Evolutionary conservation across 1,284 basidiomycete genomes (phyloP), one percentile per base, ranked within the genome.

Genomic region (Cryptococcus neoformans): DNA sequence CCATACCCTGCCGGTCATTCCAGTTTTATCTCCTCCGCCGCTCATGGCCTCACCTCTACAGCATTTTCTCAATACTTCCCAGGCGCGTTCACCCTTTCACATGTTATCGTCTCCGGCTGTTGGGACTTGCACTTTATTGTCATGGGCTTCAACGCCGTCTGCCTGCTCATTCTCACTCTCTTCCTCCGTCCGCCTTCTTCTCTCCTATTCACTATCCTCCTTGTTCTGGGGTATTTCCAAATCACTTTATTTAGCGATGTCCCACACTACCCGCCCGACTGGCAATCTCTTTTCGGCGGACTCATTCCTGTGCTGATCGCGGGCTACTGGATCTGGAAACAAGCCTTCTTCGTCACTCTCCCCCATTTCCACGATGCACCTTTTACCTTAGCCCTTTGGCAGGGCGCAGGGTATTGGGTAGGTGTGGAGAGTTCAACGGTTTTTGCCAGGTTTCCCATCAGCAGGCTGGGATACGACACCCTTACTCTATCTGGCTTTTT

Each of bases 401-500:
- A 74, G 59, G 73, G 74, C 0, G 38, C 60, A n/a, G 73, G 74
- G 12, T 72, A 60, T 56, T 76, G 74, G 74, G 63, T 76, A 40
- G 74, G 74, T 2, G 59, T 74, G 4, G 74, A 76, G 54, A 67
- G 64, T 48, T 64, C 61, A 14, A 70, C 67, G 6, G 63, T 76
- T 4, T 75, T 76, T 55, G 64, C 67, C 14, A 62, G 59, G 44
- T 54, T 76, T 39, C 74, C 74, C 11, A 70, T 75, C 51, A 56
- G 62, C 4, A 49, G 73, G 8, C 54, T 75, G 11, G 72, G 72
- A 0, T 74, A 74, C 51, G 70, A 66, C 46, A 37, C 55, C 0
- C 62, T 76, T 14, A 54, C 58, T 16, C 55, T 66, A 6, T 62
- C 55, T 35, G 74, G 70, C 21, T 21, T 21, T 8, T 57, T 67